Evolutionary conservation across 441 rosid species (phyloP).

Genomic region (Geranium incanum): DNA sequence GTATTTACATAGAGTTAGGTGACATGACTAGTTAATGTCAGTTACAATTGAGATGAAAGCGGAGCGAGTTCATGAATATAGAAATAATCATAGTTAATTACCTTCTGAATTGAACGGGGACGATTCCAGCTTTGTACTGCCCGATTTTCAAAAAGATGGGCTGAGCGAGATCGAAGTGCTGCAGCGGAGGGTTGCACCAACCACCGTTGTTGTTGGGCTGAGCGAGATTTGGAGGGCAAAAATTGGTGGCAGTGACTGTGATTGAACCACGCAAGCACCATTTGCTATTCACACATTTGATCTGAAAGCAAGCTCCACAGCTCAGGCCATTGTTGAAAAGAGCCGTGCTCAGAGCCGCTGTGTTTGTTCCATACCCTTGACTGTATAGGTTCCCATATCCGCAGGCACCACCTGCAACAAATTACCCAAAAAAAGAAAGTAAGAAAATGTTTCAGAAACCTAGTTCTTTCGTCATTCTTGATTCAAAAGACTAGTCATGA

Average conservation of each 20-base stretch:
- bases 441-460: no score
- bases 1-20: no score
- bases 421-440: neutral
- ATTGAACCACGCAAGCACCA: slow-evolving; percentile 87
- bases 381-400: slow-evolving; percentile 89
- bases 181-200: slow-evolving; percentile 76
- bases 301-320: slow-evolving; percentile 87
- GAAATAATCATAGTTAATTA: slow-evolving; percentile 9
- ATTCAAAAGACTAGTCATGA: no score
- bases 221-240: slow-evolving; percentile 68
- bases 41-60: no score
- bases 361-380: slow-evolving; percentile 83
- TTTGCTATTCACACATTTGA: slow-evolving; percentile 49
- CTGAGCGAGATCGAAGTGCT: slow-evolving; percentile 66
- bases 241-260: slow-evolving; percentile 78
- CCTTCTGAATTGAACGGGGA: slow-evolving; percentile 63
- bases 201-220: slow-evolving; percentile 60
- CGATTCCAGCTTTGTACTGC: slow-evolving; percentile 60
- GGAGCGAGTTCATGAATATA: no score
- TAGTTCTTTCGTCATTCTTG: no score
- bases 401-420: slow-evolving; percentile 65
- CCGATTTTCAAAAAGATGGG: slow-evolving; percentile 67
- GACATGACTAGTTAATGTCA: no score
- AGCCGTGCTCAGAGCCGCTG: slow-evolving; percentile 94
- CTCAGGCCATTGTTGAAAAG: slow-evolving; percentile 80